Conservation (phyloP, 768 basidiomycete genomes). For the Lentinula guzmanii region DNA sequence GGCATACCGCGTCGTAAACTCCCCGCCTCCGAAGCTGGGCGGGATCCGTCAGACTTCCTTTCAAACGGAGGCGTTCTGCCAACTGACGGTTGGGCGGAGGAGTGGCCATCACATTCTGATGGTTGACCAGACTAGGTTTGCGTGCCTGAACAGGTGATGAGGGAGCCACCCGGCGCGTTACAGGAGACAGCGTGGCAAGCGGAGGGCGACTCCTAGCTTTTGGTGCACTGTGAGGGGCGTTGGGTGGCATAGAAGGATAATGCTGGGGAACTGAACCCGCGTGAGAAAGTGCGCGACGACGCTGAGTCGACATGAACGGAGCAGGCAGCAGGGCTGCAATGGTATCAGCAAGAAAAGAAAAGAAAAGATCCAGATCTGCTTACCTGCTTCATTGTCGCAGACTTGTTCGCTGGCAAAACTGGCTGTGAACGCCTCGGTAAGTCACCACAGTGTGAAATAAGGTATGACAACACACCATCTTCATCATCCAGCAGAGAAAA, state of each 20-base stretch:
- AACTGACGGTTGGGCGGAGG: slow-evolving; percentile 64
- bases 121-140: slow-evolving; percentile 11
- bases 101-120: slow-evolving; percentile 39
- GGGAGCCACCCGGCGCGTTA: slow-evolving; percentile 6
- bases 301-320: slow-evolving; percentile 48
- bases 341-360: slow-evolving; percentile 12
- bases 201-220: slow-evolving; percentile 12
- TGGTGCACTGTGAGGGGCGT: slow-evolving; percentile 22
- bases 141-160: slow-evolving; percentile 9
- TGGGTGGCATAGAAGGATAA: slow-evolving; percentile 24
- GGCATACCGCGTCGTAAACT: slow-evolving; percentile 32
- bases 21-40: slow-evolving; percentile 44
- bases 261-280: slow-evolving; percentile 38
- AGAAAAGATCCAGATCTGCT: slow-evolving; percentile 7
- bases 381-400: slow-evolving; percentile 48
- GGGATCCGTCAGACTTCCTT: slow-evolving; percentile 72
- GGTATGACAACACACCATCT: slow-evolving; percentile 29
- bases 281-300: slow-evolving; percentile 52
- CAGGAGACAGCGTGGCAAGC: slow-evolving; percentile 3
- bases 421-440: slow-evolving; percentile 35
- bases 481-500: slow-evolving; percentile 38
- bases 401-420: slow-evolving; percentile 47
- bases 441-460: slow-evolving; percentile 12
- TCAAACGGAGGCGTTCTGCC: slow-evolving; percentile 49
- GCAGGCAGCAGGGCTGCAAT: slow-evolving; percentile 44